Percentiles rank a stretch among this genome's conserved stretches.
phyloP scores from a whole-genome alignment of 2,329 filamentous ascomycete species.

The Ascochyta lentis region DNA sequence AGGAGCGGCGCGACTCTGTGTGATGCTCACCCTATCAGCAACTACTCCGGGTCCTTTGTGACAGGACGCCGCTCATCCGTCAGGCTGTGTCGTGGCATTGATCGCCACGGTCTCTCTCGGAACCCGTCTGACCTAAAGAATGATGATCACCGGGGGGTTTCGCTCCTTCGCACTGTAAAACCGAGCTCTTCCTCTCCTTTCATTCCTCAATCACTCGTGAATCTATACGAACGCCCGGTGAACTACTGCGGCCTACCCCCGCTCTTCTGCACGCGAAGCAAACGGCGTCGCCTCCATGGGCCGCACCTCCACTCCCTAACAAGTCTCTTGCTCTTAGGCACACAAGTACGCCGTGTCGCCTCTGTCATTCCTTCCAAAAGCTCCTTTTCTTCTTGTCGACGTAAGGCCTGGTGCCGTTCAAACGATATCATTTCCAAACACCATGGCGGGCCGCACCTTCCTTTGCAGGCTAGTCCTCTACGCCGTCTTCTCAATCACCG shows the following conservation, averaged over 20 bases:
- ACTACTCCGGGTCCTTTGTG: constrained; percentile 12
- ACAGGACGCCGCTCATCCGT: constrained; percentile 18
- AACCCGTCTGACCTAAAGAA: constrained; percentile 21
- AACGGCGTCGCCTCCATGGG: constrained; percentile 17
- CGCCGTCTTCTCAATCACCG: constrained; percentile 42
- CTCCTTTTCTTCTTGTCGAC: constrained; percentile 9
- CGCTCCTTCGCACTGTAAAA: constrained; percentile 15
- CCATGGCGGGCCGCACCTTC: constrained; percentile 43
- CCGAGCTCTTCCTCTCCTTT: constrained; percentile 13
- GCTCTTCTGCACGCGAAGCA: constrained; percentile 17
- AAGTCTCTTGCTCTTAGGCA: constrained; percentile 2
- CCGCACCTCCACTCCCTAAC: constrained; percentile 15
- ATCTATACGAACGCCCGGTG: constrained; percentile 6
- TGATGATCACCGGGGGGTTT: constrained; percentile 19
- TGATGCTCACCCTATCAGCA: constrained; percentile 9
- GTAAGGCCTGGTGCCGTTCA: constrained; percentile 15
- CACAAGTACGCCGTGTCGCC: constrained; percentile 12
- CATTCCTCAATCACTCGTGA: constrained; percentile 18
- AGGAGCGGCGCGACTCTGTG: constrained; percentile 9
- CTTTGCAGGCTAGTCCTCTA: constrained; percentile 44
- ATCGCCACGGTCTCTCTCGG: constrained; percentile 19
- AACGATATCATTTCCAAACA: constrained; percentile 8
- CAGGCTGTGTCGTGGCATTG: constrained; percentile 16
- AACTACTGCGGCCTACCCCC: constrained; percentile 14
- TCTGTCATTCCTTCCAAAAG: constrained; percentile 6